These are phyloP conservation scores for Ophiocordyceps camponoti-floridani DNA, from an alignment of 2,329 filamentous ascomycete species.

Conservation along the genomic window DNA sequence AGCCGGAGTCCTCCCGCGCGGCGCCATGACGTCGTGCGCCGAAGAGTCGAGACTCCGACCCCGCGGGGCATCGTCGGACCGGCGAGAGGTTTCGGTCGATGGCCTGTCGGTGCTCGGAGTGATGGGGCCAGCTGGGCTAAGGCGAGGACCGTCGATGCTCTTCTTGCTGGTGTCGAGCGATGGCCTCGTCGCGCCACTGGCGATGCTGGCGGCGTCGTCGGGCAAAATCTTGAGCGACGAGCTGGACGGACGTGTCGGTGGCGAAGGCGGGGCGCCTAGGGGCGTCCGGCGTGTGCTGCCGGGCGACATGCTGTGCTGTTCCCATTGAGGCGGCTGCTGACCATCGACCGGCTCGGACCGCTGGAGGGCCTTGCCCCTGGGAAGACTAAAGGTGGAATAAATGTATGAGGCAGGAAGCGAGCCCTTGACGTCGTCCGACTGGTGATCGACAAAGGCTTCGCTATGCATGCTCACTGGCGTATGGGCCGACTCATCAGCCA, in stretches of 20 bases:
- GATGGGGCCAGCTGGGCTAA: slow-evolving; percentile 19
- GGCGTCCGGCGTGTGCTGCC: slow-evolving; percentile 24
- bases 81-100: slow-evolving; percentile 23
- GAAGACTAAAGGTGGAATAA: slow-evolving; percentile 70
- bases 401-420: slow-evolving; percentile 54
- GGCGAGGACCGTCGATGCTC: slow-evolving; percentile 23
- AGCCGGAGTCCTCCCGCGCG: slow-evolving; percentile 24
- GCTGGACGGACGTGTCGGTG: slow-evolving; percentile 41
- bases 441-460: slow-evolving; percentile 43
- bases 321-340: slow-evolving; percentile 41
- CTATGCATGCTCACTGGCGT: slow-evolving; percentile 58
- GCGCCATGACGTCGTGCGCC: slow-evolving; percentile 15
- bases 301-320: slow-evolving; percentile 28
- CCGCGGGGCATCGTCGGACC: slow-evolving; percentile 29
- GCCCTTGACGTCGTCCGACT: slow-evolving; percentile 24
- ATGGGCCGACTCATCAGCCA: slow-evolving; percentile 45
- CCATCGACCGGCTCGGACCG: slow-evolving; percentile 35
- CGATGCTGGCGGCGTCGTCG: slow-evolving; percentile 16
- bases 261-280: slow-evolving; percentile 37
- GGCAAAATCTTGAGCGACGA: slow-evolving; percentile 23
- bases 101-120: slow-evolving; percentile 26
- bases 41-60: slow-evolving; percentile 23
- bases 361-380: slow-evolving; percentile 64
- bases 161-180: slow-evolving; percentile 32
- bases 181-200: slow-evolving; percentile 20